Evolutionary conservation across 176 grass and related monocot genomes (phyloP), one percentile per base, ranked within the genome.

Genomic region (Alloteropsis semialata): DNA sequence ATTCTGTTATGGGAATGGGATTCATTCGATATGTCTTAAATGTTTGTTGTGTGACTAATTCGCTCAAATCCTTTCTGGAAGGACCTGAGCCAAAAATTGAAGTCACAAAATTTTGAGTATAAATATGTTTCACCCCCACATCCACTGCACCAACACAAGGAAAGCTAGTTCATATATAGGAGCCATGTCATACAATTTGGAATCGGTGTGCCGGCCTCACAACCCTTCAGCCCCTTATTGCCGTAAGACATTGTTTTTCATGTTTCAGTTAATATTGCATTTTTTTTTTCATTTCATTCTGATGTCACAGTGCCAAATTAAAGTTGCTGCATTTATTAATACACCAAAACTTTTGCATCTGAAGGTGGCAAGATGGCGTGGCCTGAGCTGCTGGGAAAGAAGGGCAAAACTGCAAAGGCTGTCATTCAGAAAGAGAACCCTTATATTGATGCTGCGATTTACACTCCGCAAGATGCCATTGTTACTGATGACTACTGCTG

Each of bases 301-400:
- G n/a, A 48, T 72, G 30, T 48, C 49, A 49, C 14, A 70, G 41
- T 70, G 41, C 24, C 41, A 45, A 45, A 14, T 28, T 45, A 12
- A 46, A 71, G 44, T 29, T 46, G n/a, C 17, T 71, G 10, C 24
- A 17, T 49, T 27, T 19, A 19, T 39, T 70, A 44, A 17, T 27
- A 39, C 13, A 45, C 13, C 67, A 45, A 44, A 44, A 70, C 22
- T 27, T 27, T 6, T 17, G 16, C 12, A 29, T 17, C 22, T 33
- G 69, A 11, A 72, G 69, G 16, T 32, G 44, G 69, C 44, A 32
- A 1, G 3, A 65, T 45, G 43, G 43, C 43, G 50, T 86, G 84
- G 84, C 68, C 76, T 8, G 68, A 86, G 76, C 48, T 86, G 4
- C 0, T 80, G 69, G 83, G 82, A 33, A 91, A 64, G 65, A 85